Percentiles rank a stretch among this genome's conserved stretches.
These are phyloP conservation scores for Leptoxyphium fumago DNA, from an alignment of 2,329 filamentous ascomycete species.

Conservation along the genomic window DNA sequence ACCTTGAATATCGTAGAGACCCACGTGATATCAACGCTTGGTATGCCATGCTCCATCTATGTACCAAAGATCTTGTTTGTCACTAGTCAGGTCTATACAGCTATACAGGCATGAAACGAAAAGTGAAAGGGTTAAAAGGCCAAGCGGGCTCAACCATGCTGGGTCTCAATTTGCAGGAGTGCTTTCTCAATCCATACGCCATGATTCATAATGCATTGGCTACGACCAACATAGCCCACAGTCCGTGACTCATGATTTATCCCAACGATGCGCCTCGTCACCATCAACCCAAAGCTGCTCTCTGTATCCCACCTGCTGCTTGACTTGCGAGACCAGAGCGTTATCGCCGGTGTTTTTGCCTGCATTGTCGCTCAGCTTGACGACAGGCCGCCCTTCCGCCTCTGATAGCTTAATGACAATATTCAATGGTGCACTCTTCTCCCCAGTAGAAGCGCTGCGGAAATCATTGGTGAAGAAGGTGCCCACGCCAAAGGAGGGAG, in stretches of 20 bases:
- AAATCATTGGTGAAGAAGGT: slow-evolving; percentile 95
- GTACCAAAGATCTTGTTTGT: too few relatives aligned
- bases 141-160: too few relatives aligned
- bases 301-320: slow-evolving; percentile 69
- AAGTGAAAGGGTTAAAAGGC: too few relatives aligned
- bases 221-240: too few relatives aligned
- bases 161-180: too few relatives aligned
- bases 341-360: slow-evolving; percentile 90
- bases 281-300: slow-evolving; percentile 74
- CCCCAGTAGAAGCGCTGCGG: slow-evolving; percentile 50
- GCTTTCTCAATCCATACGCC: too few relatives aligned
- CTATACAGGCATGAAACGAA: too few relatives aligned
- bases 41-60: too few relatives aligned
- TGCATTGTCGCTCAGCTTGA: slow-evolving; percentile 82
- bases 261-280: slow-evolving; percentile 76
- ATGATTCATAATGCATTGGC: too few relatives aligned
- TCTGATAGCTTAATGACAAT: slow-evolving; percentile 96
- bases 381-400: slow-evolving; percentile 62
- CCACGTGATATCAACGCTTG: too few relatives aligned
- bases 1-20: too few relatives aligned
- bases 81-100: too few relatives aligned
- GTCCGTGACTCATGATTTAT: slow-evolving; percentile 22
- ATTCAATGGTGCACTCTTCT: slow-evolving; percentile 82
- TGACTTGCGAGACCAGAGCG: slow-evolving; percentile 65
- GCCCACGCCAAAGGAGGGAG: slow-evolving; percentile 81